These are phyloP conservation scores for Coemansia sp. DNA, from an alignment of 192 early-diverging fungal species.

Conservation along the genomic window DNA sequence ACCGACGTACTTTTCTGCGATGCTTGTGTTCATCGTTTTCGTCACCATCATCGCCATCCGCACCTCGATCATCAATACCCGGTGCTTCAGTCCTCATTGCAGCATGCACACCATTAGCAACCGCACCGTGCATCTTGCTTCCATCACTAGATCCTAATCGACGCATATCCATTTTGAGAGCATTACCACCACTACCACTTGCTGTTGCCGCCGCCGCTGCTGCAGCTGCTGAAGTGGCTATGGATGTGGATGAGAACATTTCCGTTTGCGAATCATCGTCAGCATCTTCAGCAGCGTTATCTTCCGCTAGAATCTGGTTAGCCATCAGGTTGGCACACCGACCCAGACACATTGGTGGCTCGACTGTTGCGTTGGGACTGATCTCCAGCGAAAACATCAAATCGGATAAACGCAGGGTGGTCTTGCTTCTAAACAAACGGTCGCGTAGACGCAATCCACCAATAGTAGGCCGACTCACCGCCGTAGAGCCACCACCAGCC, in stretches of 20 bases:
- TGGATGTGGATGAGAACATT: constrained; percentile 3
- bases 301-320: constrained; percentile 48
- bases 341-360: constrained; percentile 61
- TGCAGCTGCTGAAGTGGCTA: no score
- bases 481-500: background rate
- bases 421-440: constrained; percentile 42
- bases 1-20: constrained; percentile 36
- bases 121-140: no score
- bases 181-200: background rate
- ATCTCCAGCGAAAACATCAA: constrained; percentile 62
- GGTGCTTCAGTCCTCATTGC: background rate
- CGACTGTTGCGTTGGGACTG: constrained; percentile 62
- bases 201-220: background rate
- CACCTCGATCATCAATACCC: background rate
- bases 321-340: constrained; percentile 55
- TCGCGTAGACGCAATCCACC: constrained; percentile 44
- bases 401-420: constrained; percentile 53
- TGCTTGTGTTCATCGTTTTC: constrained; percentile 33
- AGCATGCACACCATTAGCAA: no score
- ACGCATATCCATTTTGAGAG: no score
- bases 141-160: no score
- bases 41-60: background rate
- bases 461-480: constrained; percentile 16
- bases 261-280: constrained; percentile 14
- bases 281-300: constrained; percentile 5